Conservation (phyloP, 2,329 filamentous ascomycete genomes). For the Fusarium tanahbumbuense region DNA sequence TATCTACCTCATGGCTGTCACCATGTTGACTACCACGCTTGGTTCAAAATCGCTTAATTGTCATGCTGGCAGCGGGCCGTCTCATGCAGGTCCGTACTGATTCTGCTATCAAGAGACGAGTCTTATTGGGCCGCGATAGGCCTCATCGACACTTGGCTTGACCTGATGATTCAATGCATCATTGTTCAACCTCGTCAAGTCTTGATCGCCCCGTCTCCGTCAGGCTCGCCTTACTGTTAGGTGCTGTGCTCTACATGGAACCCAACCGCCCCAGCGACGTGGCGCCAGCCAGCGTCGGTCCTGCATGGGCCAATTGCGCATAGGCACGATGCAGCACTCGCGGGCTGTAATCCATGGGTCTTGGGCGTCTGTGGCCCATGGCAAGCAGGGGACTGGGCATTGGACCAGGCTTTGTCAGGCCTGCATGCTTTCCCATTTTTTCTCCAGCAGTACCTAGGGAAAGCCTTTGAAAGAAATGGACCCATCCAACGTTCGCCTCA, state of each 20-base stretch:
- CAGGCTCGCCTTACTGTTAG: slow-evolving; percentile 39
- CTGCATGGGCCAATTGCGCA: slow-evolving; percentile 48
- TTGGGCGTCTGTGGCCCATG: slow-evolving; percentile 39
- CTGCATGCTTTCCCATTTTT: slow-evolving; percentile 38
- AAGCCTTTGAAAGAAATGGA: slow-evolving; percentile 17
- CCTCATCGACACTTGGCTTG: slow-evolving; percentile 33
- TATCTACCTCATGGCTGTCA: neutral
- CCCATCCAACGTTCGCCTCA: slow-evolving; percentile 37
- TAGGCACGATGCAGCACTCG: slow-evolving; percentile 44
- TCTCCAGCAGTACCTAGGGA: slow-evolving; percentile 18
- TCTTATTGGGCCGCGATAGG: slow-evolving; percentile 48
- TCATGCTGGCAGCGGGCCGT: slow-evolving; percentile 41
- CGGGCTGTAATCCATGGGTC: slow-evolving; percentile 32
- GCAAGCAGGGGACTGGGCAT: slow-evolving; percentile 44
- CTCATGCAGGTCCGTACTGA: slow-evolving; percentile 39
- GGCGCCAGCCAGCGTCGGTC: slow-evolving; percentile 44
- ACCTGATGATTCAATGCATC: slow-evolving; percentile 30
- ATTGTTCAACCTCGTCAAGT: slow-evolving; percentile 34
- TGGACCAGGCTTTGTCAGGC: slow-evolving; percentile 37
- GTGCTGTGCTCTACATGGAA: slow-evolving; percentile 18
- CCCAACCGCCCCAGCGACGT: slow-evolving; percentile 49
- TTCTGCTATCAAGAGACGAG: slow-evolving; percentile 21
- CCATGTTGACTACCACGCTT: slow-evolving; percentile 16
- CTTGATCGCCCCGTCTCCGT: slow-evolving; percentile 22
- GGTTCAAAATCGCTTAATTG: slow-evolving; percentile 18